Percentiles rank a stretch among this genome's conserved stretches.
phyloP scores from a whole-genome alignment of 2,329 filamentous ascomycete species.

The Graphilbum ipis-grandicollis region DNA sequence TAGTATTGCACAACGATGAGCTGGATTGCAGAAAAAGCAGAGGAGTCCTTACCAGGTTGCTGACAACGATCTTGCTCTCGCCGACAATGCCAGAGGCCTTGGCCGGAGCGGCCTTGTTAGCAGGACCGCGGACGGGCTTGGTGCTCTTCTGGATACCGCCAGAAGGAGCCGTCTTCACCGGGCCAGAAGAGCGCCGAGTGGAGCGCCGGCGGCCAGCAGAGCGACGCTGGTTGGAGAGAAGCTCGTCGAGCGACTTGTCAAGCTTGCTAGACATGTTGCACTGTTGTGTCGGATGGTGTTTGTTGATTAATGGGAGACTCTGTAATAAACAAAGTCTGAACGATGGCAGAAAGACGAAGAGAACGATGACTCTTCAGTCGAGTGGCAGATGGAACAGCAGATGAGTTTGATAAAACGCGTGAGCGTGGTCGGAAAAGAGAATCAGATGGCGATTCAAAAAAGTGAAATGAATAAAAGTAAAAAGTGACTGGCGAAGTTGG shows the following conservation, averaged over 20 bases:
- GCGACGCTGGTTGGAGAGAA: slow-evolving; percentile 61
- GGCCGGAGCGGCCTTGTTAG: slow-evolving; percentile 44
- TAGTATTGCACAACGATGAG: no score
- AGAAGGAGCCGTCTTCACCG: slow-evolving; percentile 49
- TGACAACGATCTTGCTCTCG: slow-evolving; percentile 96
- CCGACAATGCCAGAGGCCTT: slow-evolving; percentile 43
- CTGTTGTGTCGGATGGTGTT: neutral
- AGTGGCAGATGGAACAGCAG: neutral
- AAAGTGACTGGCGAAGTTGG: slow-evolving; percentile 16
- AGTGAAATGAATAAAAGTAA: neutral
- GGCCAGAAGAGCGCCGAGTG: slow-evolving; percentile 32
- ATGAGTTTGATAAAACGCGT: neutral
- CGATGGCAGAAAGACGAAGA: no score
- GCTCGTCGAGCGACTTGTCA: slow-evolving; percentile 93
- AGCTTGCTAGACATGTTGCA: slow-evolving; percentile 80
- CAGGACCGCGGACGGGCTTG: slow-evolving; percentile 39
- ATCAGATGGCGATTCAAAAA: no score
- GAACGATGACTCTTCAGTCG: no score
- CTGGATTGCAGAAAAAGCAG: no score
- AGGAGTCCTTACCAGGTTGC: slow-evolving; percentile 87
- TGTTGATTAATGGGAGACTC: neutral
- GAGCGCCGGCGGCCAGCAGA: slow-evolving; percentile 36
- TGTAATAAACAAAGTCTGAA: no score
- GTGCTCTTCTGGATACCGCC: slow-evolving; percentile 74
- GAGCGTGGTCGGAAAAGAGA: neutral